Evolutionary conservation across 2,329 filamentous ascomycete genomes (phyloP), one percentile per base, ranked within the genome.

Genomic region (Grosmannia serpens): DNA sequence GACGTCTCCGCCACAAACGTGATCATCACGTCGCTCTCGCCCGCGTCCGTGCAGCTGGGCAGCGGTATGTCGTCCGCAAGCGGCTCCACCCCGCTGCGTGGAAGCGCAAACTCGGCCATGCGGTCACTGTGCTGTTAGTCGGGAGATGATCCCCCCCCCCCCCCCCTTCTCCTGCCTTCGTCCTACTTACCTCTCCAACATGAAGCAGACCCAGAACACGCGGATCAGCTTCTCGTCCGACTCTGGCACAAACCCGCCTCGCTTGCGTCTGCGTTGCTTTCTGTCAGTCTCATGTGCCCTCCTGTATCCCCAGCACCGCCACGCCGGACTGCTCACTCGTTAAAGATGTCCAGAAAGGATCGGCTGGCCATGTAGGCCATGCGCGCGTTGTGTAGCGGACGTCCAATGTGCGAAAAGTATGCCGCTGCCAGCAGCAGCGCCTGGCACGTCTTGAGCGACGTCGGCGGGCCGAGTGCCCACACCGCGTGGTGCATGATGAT

Each of bases 121-220:
- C 88, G 82, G 67, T 90, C 87, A 67, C 86, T 85, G 59, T 41
- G 0, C 17, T n/a, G 26, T 58, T 15, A 58, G 56, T 15, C 15
- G 3, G 27, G 11, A 11, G 20, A 44, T 10, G 31, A 5, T 33
- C 38, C 17, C 20, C 17, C 17, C 6, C 17, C 17, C 17, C 11
- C 15, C 11, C 11, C 22, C 6, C 22, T 4, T 26, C 46, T 6
- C 24, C 24, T 20, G 46, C 11, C 24, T 10, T 9, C 8, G 4
- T 20, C 20, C 17, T 15, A 26, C 46, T 24, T 26, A 85, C 82
- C 82, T 88, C 71, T 90, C 87, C 35, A 88, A 74, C 64, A 88
- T 85, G 59, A 89, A 75, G 66, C 84, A 87, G 33, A 85, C 85
- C 86, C 86, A 89, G 63, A 86, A 88, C 1, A 82, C 80, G 59